These are phyloP conservation scores for Pestalotiopsis sp. DNA, from an alignment of 2,329 filamentous ascomycete species.

Conservation along the genomic window DNA sequence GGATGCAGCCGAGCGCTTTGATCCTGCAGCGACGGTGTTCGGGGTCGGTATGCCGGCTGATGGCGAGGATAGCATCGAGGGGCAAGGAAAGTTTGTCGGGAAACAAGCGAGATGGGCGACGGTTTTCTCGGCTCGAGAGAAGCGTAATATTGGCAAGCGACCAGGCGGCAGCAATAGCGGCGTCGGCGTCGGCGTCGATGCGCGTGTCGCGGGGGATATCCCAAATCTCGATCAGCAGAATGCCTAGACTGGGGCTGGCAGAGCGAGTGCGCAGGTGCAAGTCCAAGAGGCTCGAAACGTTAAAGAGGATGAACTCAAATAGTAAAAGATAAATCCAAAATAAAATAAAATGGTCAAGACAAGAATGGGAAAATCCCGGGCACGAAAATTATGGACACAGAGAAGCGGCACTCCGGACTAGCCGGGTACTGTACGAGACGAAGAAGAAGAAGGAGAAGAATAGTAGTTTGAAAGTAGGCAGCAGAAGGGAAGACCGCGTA, in stretches of 20 bases:
- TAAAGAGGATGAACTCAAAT: not conserved
- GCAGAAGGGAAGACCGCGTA: not conserved
- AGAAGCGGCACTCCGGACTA: constrained; percentile 13
- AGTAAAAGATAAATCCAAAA: not conserved
- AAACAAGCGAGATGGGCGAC: not conserved
- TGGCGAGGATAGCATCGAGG: constrained; percentile 31
- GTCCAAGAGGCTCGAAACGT: not conserved
- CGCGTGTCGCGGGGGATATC: not conserved
- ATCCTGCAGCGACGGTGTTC: constrained; percentile 20
- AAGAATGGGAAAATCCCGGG: not conserved
- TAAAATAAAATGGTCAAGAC: not conserved
- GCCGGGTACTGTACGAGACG: constrained; percentile 8
- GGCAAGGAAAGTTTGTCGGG: not conserved
- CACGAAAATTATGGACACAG: constrained; percentile 6
- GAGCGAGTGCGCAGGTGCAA: not conserved
- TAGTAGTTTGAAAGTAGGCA: not conserved
- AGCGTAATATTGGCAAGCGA: not conserved
- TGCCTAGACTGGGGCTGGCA: not conserved
- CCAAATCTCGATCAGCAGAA: not conserved
- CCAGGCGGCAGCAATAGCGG: not conserved
- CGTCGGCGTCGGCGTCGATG: not conserved
- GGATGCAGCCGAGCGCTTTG: constrained; percentile 37
- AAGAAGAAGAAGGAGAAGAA: constrained; percentile 9
- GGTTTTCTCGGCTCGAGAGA: not conserved
- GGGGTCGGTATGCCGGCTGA: constrained; percentile 27